Base-by-base conservation (phyloP, 2,329 filamentous ascomycete species). In the Drechmeria coniospora region DNA sequence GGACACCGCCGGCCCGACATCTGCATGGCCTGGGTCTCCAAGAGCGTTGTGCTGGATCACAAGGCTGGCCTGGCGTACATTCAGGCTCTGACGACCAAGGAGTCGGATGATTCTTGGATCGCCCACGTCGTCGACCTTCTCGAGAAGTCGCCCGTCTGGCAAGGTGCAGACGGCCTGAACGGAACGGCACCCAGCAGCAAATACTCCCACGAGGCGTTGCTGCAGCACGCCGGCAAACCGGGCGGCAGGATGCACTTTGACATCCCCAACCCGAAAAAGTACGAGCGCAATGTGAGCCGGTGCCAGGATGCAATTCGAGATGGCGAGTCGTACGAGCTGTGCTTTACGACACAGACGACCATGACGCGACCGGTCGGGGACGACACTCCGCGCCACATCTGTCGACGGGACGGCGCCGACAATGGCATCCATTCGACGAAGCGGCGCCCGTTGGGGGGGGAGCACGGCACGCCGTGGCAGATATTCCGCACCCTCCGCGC, bases 311-410 rank as follows among this genome's bases (percentile, higher is more conserved):
- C 69, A 35, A 79, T 92, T 36, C 67, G 73, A 3, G 73, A 76
- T 1, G 83, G 83, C 10, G 74, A 86, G 36, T 84, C 81, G 0
- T 92, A 92, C 49, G 83, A 92, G 46, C 64, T 92, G 6, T 92
- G 82, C 39, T 65, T 92, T 6, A 92, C 82, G 0, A 74, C 74
- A 26, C 74, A 82, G 47, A 83, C 79, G 8, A 64, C 61, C 20
- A 68, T 90, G 38, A 63, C 47, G 13, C 55, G 55, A 3, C 50
- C 56, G 0, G 35, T 38, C 25, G 74, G 14, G 57, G 61, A 23
- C 48, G 52, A 28, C 54, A 59, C 36, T 70, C 38, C 29, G 29
- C 33, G 36, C 20, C 29, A 44, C 23, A 32, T 40, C 29, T 11
- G 12, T 12, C 9, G 10, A 6, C 18, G 18, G 21, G 16, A 13